Conservation (phyloP, 192 early-diverging fungal genomes). For the Backusella circina region DNA sequence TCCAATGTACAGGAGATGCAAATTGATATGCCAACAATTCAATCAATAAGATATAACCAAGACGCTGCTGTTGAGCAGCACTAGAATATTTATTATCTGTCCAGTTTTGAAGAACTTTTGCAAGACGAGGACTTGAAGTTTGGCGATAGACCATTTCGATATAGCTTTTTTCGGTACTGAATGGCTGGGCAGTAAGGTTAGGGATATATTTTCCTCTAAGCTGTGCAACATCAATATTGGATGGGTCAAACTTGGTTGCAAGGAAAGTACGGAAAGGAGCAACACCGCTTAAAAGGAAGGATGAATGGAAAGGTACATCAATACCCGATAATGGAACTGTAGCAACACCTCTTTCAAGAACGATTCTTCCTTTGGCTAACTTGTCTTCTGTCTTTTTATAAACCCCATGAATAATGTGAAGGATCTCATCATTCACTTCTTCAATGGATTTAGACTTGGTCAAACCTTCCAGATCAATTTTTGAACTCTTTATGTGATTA, state of each 20-base stretch:
- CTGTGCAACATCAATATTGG: slow-evolving; percentile 76
- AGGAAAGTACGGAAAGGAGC: slow-evolving; percentile 88
- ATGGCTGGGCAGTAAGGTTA: slow-evolving; percentile 91
- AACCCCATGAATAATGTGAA: slow-evolving; percentile 69
- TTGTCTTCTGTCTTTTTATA: slow-evolving; percentile 64
- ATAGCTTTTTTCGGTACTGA: slow-evolving; percentile 74
- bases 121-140: slow-evolving; percentile 75
- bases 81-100: slow-evolving; percentile 64
- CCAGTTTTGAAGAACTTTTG: slow-evolving; percentile 77
- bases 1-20: slow-evolving; percentile 92
- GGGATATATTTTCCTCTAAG: slow-evolving; percentile 90
- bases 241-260: slow-evolving; percentile 77
- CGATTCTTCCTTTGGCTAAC: slow-evolving; percentile 56
- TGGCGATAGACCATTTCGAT: slow-evolving; percentile 64
- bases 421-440: slow-evolving; percentile 78
- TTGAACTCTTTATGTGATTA: slow-evolving; percentile 82
- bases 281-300: slow-evolving; percentile 88
- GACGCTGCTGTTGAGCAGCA: slow-evolving; percentile 79
- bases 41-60: slow-evolving; percentile 81
- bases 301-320: slow-evolving; percentile 97
- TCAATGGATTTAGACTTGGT: slow-evolving; percentile 79
- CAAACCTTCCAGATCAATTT: slow-evolving; percentile 83
- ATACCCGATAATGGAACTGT: slow-evolving; percentile 90
- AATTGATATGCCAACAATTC: slow-evolving; percentile 93
- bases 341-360: slow-evolving; percentile 81